Conservation (phyloP, 768 basidiomycete genomes). For the Leccinum pellstonianum region DNA sequence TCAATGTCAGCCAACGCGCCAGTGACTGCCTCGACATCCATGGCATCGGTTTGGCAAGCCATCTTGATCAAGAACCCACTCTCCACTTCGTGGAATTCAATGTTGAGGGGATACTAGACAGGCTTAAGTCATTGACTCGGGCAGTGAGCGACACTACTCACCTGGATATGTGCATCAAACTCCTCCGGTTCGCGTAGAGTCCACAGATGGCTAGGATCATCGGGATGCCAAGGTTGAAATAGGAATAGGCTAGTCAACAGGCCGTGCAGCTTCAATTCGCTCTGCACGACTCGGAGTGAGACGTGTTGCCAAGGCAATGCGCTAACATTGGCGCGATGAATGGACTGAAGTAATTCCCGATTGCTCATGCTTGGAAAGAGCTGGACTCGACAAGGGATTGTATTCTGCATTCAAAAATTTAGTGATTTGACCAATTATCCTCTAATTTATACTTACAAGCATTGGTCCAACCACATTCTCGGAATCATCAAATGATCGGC, state of each 20-base stretch:
- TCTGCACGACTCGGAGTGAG: too few relatives aligned
- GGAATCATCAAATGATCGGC: constrained; percentile 39
- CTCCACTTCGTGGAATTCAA: constrained; percentile 23
- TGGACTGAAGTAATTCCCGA: constrained; percentile 34
- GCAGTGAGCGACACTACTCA: too few relatives aligned
- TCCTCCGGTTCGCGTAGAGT: too few relatives aligned
- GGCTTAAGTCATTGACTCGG: too few relatives aligned
- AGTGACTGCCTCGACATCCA: constrained; percentile 26
- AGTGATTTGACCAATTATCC: too few relatives aligned
- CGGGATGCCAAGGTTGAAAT: too few relatives aligned
- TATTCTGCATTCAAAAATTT: too few relatives aligned
- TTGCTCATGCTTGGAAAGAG: constrained; percentile 28
- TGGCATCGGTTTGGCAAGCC: constrained; percentile 34
- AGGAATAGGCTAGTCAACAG: too few relatives aligned
- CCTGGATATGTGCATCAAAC: too few relatives aligned
- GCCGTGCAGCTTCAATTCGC: too few relatives aligned
- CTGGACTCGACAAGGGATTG: constrained; percentile 39
- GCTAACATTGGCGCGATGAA: constrained; percentile 40
- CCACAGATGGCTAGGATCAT: too few relatives aligned
- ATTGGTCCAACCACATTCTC: constrained; percentile 48
- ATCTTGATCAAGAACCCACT: constrained; percentile 35
- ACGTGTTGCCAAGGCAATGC: constrained; percentile 43
- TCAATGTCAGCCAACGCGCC: constrained; percentile 20
- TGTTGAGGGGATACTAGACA: too few relatives aligned
- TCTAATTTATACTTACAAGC: constrained; percentile 34